Evolutionary conservation across 2,329 filamentous ascomycete genomes (phyloP).

Genomic region (Biscogniauxia marginata): DNA sequence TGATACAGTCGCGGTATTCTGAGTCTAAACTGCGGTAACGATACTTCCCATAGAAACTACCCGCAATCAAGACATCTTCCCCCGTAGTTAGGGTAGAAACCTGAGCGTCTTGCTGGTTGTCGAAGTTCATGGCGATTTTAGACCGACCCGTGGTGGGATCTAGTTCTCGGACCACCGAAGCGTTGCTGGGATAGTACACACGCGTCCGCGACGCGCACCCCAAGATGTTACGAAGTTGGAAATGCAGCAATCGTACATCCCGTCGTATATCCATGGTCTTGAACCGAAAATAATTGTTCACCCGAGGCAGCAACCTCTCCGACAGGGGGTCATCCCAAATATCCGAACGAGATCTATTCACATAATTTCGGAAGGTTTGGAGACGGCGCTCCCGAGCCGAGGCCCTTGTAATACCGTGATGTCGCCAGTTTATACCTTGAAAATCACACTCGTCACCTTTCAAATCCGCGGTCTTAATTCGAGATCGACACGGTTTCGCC

Average conservation of each 20-base stretch:
- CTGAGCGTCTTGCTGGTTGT: slow-evolving; percentile 38
- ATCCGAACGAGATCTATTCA: slow-evolving; percentile 50
- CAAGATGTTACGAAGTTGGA: slow-evolving; percentile 63
- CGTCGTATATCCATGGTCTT: slow-evolving; percentile 54
- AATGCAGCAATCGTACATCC: slow-evolving; percentile 59
- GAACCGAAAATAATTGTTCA: slow-evolving; percentile 57
- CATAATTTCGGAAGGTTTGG: slow-evolving; percentile 56
- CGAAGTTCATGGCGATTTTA: slow-evolving; percentile 46
- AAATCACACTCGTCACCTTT: slow-evolving; percentile 56
- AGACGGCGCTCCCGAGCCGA: slow-evolving; percentile 48
- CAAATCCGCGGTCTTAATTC: slow-evolving; percentile 45
- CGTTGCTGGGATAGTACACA: slow-evolving; percentile 54
- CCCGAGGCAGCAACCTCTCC: slow-evolving; percentile 37
- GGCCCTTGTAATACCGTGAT: slow-evolving; percentile 49
- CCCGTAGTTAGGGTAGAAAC: slow-evolving; percentile 52
- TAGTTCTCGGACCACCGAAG: slow-evolving; percentile 48
- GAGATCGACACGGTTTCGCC: slow-evolving; percentile 14
- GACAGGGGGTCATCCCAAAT: slow-evolving; percentile 33
- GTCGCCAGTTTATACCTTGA: slow-evolving; percentile 59
- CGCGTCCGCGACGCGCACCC: slow-evolving; percentile 55
- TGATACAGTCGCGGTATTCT: slow-evolving; percentile 35
- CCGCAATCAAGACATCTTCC: slow-evolving; percentile 57
- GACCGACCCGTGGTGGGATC: slow-evolving; percentile 48
- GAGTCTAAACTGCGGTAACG: slow-evolving; percentile 47
- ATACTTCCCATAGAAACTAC: slow-evolving; percentile 58